Base-by-base conservation (phyloP, 306 rosid species). In the Rosa chinensis region DNA sequence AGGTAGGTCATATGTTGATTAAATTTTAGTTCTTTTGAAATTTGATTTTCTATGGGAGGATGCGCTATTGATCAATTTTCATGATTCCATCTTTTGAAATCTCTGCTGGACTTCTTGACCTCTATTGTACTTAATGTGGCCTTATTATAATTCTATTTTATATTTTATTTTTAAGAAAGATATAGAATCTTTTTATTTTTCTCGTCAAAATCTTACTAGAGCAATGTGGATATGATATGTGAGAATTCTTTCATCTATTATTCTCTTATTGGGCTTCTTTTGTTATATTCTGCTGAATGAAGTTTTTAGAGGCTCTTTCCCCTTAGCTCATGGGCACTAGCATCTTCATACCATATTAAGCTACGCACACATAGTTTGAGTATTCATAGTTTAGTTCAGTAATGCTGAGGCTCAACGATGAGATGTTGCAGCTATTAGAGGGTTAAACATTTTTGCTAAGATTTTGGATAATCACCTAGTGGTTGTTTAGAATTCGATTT, bases 1-100 rank as follows among this genome's bases (percentile, higher is more conserved):
- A 89, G 92, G 97, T 92, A 70, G 77, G 64, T 25, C 67, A 44
- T 66, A 63, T 55, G 14, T 45, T 78, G 21, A n/a, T 80, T 62
- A 63, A 70, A 72, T 68, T 37, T 73, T 3, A 35, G 16, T 53
- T 66, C 53, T 83, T 56, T 59, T 69, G 52, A 53, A 72, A 39
- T 42, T 75, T 53, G 66, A 28, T 23, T 63, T 52, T 12, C 23
- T 39, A 43, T 66, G 35, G 18, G 42, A 45, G 49, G 72, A 35
- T 45, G 66, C 73, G 63, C 37, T 70, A 39, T 47, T 16, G 48
- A 75, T 44, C 18, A 42, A n/a, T 39, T 58, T 56, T 50, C 21
- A 40, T 74, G 42, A 21, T 21, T 74, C 52, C 5, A 53, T 52
- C 21, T 35, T 32, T 13, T 63, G 18, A 14, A 28, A 25, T 63